A percentile compares a stretch with the other conserved stretches of the same genome.
phyloP scores from a whole-genome alignment of 768 basidiomycete species.

The Polyporus arcularius region DNA sequence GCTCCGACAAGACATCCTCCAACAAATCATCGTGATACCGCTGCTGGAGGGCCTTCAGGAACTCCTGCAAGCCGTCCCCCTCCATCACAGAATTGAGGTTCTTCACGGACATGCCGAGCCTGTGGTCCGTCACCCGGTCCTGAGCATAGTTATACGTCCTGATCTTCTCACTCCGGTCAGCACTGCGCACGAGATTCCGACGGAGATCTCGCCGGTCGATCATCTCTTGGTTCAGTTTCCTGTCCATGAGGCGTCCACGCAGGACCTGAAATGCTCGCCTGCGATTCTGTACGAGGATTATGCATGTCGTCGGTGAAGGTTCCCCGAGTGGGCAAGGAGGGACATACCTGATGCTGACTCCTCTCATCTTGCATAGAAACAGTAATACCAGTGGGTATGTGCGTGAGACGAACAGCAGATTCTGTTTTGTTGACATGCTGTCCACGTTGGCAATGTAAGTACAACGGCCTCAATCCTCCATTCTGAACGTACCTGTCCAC shows the following conservation, averaged over 20 bases:
- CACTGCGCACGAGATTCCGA: conserved; percentile 73
- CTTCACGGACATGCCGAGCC: conserved; percentile 75
- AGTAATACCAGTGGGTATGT: conserved; percentile 88
- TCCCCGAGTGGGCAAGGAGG: too few relatives aligned
- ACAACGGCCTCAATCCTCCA: not conserved
- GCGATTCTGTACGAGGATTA: conserved; percentile 62
- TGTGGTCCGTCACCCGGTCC: conserved; percentile 93
- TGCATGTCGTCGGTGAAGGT: not conserved
- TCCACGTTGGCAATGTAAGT: not conserved
- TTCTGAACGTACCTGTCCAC: conserved; percentile 72
- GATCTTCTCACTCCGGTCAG: conserved; percentile 92
- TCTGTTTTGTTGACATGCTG: conserved; percentile 99
- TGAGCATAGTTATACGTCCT: conserved; percentile 95
- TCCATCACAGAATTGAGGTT: conserved; percentile 68
- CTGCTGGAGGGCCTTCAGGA: conserved; percentile 58
- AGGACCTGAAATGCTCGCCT: conserved; percentile 93
- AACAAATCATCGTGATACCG: conserved; percentile 28
- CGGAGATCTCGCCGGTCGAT: conserved; percentile 69
- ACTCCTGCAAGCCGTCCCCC: conserved; percentile 59
- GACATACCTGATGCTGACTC: conserved; percentile 85
- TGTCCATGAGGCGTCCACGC: conserved; percentile 80
- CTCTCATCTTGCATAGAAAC: conserved; percentile 99
- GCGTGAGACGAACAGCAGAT: conserved; percentile 93
- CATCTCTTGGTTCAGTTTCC: conserved; percentile 70
- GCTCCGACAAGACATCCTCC: conserved; percentile 23